phyloP scores from a whole-genome alignment of 768 basidiomycete species.

The Nidularia pulvinata region DNA sequence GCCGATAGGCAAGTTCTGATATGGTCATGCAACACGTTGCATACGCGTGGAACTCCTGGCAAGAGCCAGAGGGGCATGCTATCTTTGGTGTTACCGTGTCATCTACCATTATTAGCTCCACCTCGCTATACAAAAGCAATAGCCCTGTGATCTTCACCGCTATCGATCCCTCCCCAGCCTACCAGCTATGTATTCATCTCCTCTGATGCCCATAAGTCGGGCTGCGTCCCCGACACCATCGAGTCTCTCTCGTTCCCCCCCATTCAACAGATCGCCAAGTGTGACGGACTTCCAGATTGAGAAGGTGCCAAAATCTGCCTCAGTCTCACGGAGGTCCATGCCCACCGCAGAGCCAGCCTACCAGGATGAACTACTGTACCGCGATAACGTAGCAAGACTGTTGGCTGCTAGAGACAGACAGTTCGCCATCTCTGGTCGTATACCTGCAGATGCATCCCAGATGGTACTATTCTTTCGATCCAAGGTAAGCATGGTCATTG shows the following conservation, averaged over 20 bases:
- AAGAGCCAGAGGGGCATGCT: background rate
- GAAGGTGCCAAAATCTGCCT: conserved; percentile 33
- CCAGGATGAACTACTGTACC: conserved; percentile 51
- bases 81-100: no score
- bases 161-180: background rate
- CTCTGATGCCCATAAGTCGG: conserved; percentile 13
- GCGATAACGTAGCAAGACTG: conserved; percentile 55
- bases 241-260: conserved; percentile 12
- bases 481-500: conserved; percentile 46
- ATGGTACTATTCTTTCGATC: conserved; percentile 79
- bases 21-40: background rate
- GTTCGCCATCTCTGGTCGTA: conserved; percentile 66
- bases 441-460: conserved; percentile 67
- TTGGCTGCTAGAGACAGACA: conserved; percentile 59
- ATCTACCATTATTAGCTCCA: no score
- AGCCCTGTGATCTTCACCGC: background rate
- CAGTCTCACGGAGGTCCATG: conserved; percentile 27
- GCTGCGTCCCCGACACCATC: conserved; percentile 24
- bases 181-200: conserved; percentile 1
- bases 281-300: conserved; percentile 69
- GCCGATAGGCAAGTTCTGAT: background rate
- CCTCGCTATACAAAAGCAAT: background rate
- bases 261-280: conserved; percentile 39
- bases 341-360: conserved; percentile 26
- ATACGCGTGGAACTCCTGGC: background rate